Evolutionary conservation across 257 asterid genomes (phyloP), one percentile per base, ranked within the genome.

Genomic region (Petunia axillaris): DNA sequence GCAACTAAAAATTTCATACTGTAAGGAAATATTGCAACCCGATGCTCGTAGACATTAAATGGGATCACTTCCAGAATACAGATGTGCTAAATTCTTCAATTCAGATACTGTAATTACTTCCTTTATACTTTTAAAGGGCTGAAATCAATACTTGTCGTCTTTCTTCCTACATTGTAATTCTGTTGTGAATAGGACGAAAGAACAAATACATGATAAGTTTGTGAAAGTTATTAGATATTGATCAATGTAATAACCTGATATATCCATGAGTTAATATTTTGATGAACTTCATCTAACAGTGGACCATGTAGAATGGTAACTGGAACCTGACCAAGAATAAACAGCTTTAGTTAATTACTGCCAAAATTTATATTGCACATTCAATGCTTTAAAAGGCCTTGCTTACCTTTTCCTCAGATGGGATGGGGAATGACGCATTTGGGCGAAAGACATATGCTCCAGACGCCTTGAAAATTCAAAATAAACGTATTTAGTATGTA

Each of bases 401-500:
- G 77, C 68, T 35, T 90, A 96, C 99, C 98, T 87, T 88, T 41
- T 54, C 84, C 38, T 84, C 83, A 62, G 92, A 71, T 78, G 84
- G 84, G 65, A 92, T 75, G 14, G 91, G 78, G 77, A 81, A 83
- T 48, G 93, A n/a, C n/a, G n/a, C 97, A 80, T 93, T 94, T 39
- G 99, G 99, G 54, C 98, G 95, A 77, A 96, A 96, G 62, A 94
- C 6, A 53, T 96, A 96, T 58, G 99, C 99, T 82, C 99, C 99
- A 57, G 98, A 88, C 77, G 98, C 93, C 98, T 94, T 87, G 74
- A 82, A 83, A 50, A 81, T 80, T 66, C 55, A 79, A 77, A 82
- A 2, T 36, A 67, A 68, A 80, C 5, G 63, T 79, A n/a, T 64
- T 71, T 40, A 37, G 43, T 39, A 44, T 37, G 14, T 4, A 58